Conservation (phyloP, 1,284 basidiomycete genomes). For the Ceratobasidium sp. region DNA sequence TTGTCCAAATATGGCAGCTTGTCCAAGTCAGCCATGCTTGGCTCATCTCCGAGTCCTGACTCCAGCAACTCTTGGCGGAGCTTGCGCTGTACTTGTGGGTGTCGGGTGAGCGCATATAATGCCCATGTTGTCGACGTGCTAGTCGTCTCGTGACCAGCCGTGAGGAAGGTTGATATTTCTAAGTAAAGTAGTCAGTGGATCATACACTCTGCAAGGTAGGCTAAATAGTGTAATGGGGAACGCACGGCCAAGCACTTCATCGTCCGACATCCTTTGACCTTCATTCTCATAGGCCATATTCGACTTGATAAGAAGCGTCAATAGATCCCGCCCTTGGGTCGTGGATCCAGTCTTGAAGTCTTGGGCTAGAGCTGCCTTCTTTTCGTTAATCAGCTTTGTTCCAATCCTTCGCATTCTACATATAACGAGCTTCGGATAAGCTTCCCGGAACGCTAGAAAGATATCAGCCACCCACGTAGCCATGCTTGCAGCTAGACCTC, state of each 20-base stretch:
- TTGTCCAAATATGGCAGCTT: slow-evolving; percentile 47
- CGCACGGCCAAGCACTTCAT: slow-evolving; percentile 81
- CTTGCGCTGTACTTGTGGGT: slow-evolving; percentile 60
- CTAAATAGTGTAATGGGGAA: slow-evolving; percentile 51
- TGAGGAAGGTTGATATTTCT: slow-evolving; percentile 50
- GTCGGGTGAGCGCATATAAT: slow-evolving; percentile 59
- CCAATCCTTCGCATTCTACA: slow-evolving; percentile 46
- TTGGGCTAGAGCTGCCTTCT: slow-evolving; percentile 55
- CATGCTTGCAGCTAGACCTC: slow-evolving; percentile 1
- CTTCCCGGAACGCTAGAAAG: slow-evolving; percentile 18
- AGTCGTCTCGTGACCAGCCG: slow-evolving; percentile 57
- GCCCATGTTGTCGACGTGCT: slow-evolving; percentile 64
- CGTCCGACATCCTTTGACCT: slow-evolving; percentile 74
- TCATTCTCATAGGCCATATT: slow-evolving; percentile 59
- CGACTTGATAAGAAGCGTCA: slow-evolving; percentile 54
- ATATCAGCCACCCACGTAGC: slow-evolving; percentile 46
- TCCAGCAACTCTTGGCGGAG: slow-evolving; percentile 61
- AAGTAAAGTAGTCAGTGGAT: not conserved
- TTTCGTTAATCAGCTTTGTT: slow-evolving; percentile 54
- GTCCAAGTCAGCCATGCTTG: slow-evolving; percentile 44
- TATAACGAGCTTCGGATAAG: not conserved
- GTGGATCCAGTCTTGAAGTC: slow-evolving; percentile 42
- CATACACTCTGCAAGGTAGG: slow-evolving; percentile 40
- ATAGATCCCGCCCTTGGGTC: slow-evolving; percentile 52
- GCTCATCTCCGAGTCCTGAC: slow-evolving; percentile 51